A percentile compares a stretch with the other conserved stretches of the same genome.
These are phyloP conservation scores for Phytophthora cajani DNA, from an alignment of 352 stramenopile genomes.

Conservation along the genomic window DNA sequence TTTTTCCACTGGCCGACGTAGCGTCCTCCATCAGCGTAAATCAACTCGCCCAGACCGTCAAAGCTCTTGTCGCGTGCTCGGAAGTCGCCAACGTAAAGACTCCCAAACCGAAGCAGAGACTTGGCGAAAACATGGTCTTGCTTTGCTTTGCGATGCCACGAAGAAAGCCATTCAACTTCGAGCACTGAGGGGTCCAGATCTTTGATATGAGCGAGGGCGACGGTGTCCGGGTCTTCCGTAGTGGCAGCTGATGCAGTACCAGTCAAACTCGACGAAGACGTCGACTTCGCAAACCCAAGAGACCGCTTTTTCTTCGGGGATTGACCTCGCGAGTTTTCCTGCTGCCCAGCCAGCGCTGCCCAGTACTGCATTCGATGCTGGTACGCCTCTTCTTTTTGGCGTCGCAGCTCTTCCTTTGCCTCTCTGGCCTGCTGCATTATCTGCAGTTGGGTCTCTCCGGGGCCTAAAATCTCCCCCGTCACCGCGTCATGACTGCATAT, in stretches of 20 bases:
- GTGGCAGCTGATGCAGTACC: background rate
- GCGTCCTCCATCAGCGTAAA: constrained; percentile 79
- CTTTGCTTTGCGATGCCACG: constrained; percentile 46
- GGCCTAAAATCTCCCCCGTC: constrained; percentile 66
- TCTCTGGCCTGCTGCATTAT: constrained; percentile 52
- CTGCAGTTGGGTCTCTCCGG: constrained; percentile 63
- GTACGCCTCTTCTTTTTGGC: constrained; percentile 64
- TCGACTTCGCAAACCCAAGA: constrained; percentile 42
- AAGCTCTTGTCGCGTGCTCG: constrained; percentile 44
- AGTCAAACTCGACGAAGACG: background rate
- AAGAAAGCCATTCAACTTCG: constrained; percentile 60
- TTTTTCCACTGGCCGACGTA: constrained; percentile 87
- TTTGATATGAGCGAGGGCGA: constrained; percentile 24
- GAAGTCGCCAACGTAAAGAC: constrained; percentile 84
- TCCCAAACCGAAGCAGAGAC: constrained; percentile 64
- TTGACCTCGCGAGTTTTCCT: constrained; percentile 28
- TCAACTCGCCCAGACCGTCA: constrained; percentile 87
- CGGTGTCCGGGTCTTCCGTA: constrained; percentile 10
- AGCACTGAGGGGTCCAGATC: constrained; percentile 44
- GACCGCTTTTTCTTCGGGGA: constrained; percentile 42
- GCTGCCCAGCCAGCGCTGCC: constrained; percentile 49
- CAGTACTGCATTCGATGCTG: constrained; percentile 74
- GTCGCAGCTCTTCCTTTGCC: constrained; percentile 47
- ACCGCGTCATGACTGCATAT: constrained; percentile 61
- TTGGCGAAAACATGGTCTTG: constrained; percentile 64